A percentile compares a stretch with the other conserved stretches of the same genome.
Evolutionary conservation across 2,329 filamentous ascomycete genomes (phyloP).

Genomic region (Bipolaris zeicola): DNA sequence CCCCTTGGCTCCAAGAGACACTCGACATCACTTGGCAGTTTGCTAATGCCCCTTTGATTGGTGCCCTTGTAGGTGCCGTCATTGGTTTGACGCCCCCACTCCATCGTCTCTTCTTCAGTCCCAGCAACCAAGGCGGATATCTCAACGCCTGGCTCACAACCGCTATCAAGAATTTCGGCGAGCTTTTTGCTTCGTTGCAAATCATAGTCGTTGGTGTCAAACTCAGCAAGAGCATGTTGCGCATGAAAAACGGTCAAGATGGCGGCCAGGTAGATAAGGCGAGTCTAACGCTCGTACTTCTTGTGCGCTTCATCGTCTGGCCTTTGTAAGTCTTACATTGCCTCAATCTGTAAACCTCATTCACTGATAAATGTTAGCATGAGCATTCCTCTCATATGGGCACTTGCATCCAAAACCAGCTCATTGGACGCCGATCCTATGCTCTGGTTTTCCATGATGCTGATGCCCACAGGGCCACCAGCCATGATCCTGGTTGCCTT

Average conservation of each 20-base stretch:
- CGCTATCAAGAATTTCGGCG: conserved; percentile 65
- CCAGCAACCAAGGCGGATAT: conserved; percentile 63
- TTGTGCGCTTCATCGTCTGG: conserved; percentile 66
- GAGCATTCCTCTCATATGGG: conserved; percentile 62
- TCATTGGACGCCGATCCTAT: conserved; percentile 64
- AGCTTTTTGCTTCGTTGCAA: conserved; percentile 68
- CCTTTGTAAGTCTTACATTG: conserved; percentile 45
- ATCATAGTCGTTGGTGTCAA: conserved; percentile 72
- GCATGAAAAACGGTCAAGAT: conserved; percentile 53
- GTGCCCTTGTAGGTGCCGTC: conserved; percentile 63
- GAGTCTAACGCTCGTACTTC: conserved; percentile 58
- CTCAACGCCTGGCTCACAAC: conserved; percentile 70
- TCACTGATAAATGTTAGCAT: conserved; percentile 33
- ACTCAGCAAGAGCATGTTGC: conserved; percentile 60
- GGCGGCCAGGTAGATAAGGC: conserved; percentile 55
- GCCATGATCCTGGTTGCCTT: conserved; percentile 60
- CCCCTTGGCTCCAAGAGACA: conserved; percentile 46
- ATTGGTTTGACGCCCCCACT: conserved; percentile 65
- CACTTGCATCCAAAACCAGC: conserved; percentile 58
- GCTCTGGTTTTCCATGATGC: conserved; percentile 69
- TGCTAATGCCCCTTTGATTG: conserved; percentile 66
- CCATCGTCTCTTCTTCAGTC: conserved; percentile 66
- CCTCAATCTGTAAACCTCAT: neutral
- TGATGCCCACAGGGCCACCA: conserved; percentile 63
- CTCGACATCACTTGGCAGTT: conserved; percentile 57